These are phyloP conservation scores for Pseudogymnoascus sp. DNA, from an alignment of 2,329 filamentous ascomycete genomes.

Conservation along the genomic window DNA sequence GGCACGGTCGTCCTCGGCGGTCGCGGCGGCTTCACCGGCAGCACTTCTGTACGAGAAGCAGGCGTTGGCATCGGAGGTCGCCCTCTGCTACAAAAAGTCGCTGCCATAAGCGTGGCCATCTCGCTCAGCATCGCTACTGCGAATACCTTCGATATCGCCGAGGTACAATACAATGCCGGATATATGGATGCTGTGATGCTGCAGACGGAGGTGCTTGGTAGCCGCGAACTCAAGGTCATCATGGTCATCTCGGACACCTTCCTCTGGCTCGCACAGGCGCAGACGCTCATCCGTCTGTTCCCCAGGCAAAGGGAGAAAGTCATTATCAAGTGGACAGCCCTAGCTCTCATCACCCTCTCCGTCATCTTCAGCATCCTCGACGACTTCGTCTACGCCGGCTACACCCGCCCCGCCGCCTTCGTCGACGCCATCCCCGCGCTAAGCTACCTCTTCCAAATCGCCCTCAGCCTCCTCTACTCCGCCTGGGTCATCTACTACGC, in stretches of 20 bases:
- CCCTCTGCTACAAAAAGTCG: conserved; percentile 86
- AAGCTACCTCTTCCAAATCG: conserved; percentile 63
- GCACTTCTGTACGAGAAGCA: conserved; percentile 58
- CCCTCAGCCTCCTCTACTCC: conserved; percentile 62
- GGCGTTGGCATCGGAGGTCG: conserved; percentile 82
- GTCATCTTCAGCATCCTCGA: conserved; percentile 87
- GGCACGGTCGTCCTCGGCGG: conserved; percentile 73
- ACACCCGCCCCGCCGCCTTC: conserved; percentile 63
- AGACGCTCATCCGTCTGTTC: conserved; percentile 91
- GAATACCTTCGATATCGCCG: conserved; percentile 80
- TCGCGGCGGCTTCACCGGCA: conserved; percentile 78
- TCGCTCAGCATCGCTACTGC: conserved; percentile 90
- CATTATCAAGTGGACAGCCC: conserved; percentile 97
- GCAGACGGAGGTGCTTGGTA: conserved; percentile 71
- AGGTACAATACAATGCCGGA: conserved; percentile 70
- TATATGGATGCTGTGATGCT: conserved; percentile 71
- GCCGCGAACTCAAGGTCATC: conserved; percentile 79
- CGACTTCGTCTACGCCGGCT: conserved; percentile 62
- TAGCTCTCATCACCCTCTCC: conserved; percentile 84
- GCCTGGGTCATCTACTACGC: conserved; percentile 70
- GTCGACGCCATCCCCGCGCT: conserved; percentile 81
- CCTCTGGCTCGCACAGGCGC: conserved; percentile 93
- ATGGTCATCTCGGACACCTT: conserved; percentile 93
- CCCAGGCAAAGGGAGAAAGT: conserved; percentile 95
- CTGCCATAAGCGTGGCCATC: conserved; percentile 64